Evolutionary conservation across 2,329 filamentous ascomycete genomes (phyloP).

Genomic region (Nemania abortiva): DNA sequence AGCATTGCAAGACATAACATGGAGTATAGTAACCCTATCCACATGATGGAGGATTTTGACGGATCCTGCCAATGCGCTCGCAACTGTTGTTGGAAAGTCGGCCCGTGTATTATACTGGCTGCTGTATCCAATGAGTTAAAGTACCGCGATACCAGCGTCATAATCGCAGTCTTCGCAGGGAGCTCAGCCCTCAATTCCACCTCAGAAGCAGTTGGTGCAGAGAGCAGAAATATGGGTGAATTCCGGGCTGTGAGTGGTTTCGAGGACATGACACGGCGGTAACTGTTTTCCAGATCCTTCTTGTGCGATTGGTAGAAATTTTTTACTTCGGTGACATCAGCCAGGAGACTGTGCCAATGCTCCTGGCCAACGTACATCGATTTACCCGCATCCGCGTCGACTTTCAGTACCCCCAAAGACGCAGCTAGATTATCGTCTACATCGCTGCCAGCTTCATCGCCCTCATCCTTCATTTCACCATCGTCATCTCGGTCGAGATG

Average conservation of each 20-base stretch:
- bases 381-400: slow-evolving; percentile 81
- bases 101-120: slow-evolving; percentile 82
- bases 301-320: slow-evolving; percentile 89
- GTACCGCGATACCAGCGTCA: slow-evolving; percentile 87
- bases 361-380: slow-evolving; percentile 85
- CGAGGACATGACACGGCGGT: slow-evolving; percentile 78
- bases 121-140: slow-evolving; percentile 84
- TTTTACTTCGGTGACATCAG: slow-evolving; percentile 91
- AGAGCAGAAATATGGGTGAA: slow-evolving; percentile 83
- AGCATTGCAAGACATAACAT: slow-evolving; percentile 82
- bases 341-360: slow-evolving; percentile 84
- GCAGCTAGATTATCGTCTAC: slow-evolving; percentile 76
- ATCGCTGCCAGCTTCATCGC: slow-evolving; percentile 74
- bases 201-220: slow-evolving; percentile 77
- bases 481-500: slow-evolving; percentile 70
- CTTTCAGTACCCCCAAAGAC: slow-evolving; percentile 84
- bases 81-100: slow-evolving; percentile 83
- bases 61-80: slow-evolving; percentile 77
- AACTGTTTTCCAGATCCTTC: slow-evolving; percentile 86
- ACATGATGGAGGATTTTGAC: slow-evolving; percentile 78
- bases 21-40: slow-evolving; percentile 81
- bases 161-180: slow-evolving; percentile 83
- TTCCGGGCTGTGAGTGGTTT: slow-evolving; percentile 71
- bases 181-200: slow-evolving; percentile 83
- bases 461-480: slow-evolving; percentile 61